Evolutionary conservation across 208 protist genomes (phyloP).

Genomic region (Leishmania braziliensis): DNA sequence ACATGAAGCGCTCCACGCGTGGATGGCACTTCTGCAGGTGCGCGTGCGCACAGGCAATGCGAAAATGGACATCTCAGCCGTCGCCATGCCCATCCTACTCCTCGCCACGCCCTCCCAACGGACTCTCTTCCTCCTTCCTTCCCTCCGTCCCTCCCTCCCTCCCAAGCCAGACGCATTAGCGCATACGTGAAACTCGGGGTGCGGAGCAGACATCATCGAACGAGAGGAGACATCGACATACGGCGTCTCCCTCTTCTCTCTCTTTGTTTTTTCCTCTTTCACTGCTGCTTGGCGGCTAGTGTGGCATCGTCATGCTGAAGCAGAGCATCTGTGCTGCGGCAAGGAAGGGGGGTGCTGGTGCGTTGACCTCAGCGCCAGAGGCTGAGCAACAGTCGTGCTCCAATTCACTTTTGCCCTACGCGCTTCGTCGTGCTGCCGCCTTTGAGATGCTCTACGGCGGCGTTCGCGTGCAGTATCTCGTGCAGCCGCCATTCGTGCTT

Average conservation of each 20-base stretch:
- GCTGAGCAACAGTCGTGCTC: neutral
- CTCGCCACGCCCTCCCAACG: no score
- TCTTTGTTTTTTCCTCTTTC: neutral
- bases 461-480: constrained; percentile 64
- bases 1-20: no score
- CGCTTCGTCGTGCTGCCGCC: constrained; percentile 60
- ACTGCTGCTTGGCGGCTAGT: neutral
- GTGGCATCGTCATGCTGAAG: constrained; percentile 18
- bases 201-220: neutral
- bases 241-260: neutral
- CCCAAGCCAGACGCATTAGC: neutral
- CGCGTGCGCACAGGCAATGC: no score
- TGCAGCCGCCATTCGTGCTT: constrained; percentile 49
- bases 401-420: constrained; percentile 68
- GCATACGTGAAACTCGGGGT: neutral
- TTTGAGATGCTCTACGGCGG: constrained; percentile 85
- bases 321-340: neutral
- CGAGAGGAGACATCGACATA: neutral
- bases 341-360: constrained; percentile 3
- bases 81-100: no score
- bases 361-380: neutral
- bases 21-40: no score
- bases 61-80: no score
- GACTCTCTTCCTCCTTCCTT: no score
- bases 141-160: no score